A percentile compares a stretch with the other conserved stretches of the same genome.
phyloP scores from a whole-genome alignment of 2,329 filamentous ascomycete genomes.

The Paecilomyces variotii region DNA sequence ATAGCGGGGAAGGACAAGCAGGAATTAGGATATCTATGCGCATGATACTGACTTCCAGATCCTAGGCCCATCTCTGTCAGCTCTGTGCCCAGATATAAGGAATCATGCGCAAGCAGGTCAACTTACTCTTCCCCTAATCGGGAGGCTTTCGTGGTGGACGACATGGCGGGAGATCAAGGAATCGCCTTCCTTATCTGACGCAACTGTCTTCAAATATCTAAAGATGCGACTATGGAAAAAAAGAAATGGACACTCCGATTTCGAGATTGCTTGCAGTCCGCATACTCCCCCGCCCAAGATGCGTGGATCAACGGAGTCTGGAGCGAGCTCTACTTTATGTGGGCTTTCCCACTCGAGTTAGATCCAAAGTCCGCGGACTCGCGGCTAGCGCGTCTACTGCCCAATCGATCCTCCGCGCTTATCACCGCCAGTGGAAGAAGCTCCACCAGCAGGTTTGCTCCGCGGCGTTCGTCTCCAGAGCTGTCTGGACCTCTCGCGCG shows the following conservation, averaged over 20 bases:
- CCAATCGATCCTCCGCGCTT: background rate
- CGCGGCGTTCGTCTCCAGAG: constrained; percentile 2
- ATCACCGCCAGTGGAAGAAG: background rate
- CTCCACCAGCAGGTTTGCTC: constrained; percentile 2
- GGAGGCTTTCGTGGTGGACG: constrained; percentile 57
- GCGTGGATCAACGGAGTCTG: constrained; percentile 8
- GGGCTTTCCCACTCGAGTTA: background rate
- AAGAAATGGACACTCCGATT: background rate
- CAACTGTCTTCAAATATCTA: background rate
- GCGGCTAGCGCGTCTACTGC: background rate
- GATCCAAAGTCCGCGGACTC: background rate
- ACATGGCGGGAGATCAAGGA: constrained; percentile 31
- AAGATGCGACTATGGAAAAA: background rate
- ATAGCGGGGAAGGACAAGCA: background rate
- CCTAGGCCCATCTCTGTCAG: constrained; percentile 43
- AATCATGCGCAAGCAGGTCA: background rate
- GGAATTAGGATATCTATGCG: background rate
- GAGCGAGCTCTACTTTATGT: constrained; percentile 11
- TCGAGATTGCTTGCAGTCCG: constrained; percentile 1
- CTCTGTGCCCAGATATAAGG: constrained; percentile 1
- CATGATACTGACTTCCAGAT: constrained; percentile 75
- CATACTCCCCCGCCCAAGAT: constrained; percentile 13
- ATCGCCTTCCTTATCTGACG: background rate
- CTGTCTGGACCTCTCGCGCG: constrained; percentile 1
- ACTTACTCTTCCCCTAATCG: constrained; percentile 68